phyloP scores from a whole-genome alignment of 2,329 filamentous ascomycete genomes.

The Botryotinia globosa region DNA sequence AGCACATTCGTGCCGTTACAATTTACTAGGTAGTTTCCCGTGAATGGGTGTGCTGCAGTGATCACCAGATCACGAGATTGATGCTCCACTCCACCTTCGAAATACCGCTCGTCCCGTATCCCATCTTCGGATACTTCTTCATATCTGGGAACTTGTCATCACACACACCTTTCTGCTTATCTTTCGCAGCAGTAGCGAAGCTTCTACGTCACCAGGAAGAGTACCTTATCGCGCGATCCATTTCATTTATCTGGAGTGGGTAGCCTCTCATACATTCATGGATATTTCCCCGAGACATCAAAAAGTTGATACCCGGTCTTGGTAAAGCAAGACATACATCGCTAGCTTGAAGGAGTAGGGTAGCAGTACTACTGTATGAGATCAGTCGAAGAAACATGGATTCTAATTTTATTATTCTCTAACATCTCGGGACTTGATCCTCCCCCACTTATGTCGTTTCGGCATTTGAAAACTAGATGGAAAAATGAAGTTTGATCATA shows the following conservation, averaged over 20 bases:
- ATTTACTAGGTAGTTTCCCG: background rate
- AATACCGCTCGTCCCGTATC: background rate
- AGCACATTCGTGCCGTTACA: background rate
- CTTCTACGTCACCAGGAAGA: background rate
- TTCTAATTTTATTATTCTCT: background rate
- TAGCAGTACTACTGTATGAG: constrained; percentile 7
- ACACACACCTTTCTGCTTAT: constrained; percentile 8
- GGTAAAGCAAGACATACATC: constrained; percentile 15
- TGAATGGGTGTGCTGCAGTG: constrained; percentile 6
- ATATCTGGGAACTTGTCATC: background rate
- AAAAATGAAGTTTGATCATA: background rate
- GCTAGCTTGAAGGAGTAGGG: background rate
- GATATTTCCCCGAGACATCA: constrained; percentile 15
- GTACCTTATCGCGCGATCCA: background rate
- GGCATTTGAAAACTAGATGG: background rate
- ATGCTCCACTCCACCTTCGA: constrained; percentile 11
- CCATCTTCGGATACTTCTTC: constrained; percentile 7
- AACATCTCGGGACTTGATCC: background rate
- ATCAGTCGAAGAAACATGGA: background rate
- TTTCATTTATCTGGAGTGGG: constrained; percentile 4
- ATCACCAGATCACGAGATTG: constrained; percentile 18
- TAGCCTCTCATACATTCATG: background rate
- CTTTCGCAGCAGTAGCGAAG: background rate
- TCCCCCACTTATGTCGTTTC: background rate
- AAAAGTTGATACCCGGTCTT: constrained; percentile 3